Evolutionary conservation across 768 basidiomycete genomes (phyloP).

Genomic region (Tricholoma terreum): DNA sequence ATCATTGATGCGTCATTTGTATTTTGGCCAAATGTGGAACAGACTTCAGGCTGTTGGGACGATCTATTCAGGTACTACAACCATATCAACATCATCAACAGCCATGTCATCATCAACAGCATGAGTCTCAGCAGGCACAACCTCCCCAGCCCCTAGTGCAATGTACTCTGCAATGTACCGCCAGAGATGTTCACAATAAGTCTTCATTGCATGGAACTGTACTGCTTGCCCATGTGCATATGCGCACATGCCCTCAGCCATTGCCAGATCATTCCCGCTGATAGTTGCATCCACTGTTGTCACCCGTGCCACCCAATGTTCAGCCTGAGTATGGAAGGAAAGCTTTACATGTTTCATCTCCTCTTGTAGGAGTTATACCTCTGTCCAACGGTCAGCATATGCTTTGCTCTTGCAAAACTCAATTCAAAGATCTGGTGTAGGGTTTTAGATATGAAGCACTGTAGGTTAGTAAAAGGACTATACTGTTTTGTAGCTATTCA

Average conservation of each 20-base stretch:
- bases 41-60: too few relatives aligned
- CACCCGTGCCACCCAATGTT: background rate
- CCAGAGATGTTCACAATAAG: too few relatives aligned
- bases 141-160: too few relatives aligned
- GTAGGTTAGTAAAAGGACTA: background rate
- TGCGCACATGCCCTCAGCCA: background rate
- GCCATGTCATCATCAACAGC: too few relatives aligned
- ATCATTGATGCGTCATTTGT: too few relatives aligned
- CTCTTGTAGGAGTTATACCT: slow-evolving; percentile 4
- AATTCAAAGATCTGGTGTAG: slow-evolving; percentile 1
- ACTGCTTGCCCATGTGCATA: background rate
- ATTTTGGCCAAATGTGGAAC: too few relatives aligned
- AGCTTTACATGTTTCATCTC: slow-evolving; percentile 6
- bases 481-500: background rate
- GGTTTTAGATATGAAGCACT: background rate
- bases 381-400: slow-evolving; percentile 2
- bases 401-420: too few relatives aligned
- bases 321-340: slow-evolving; percentile 1
- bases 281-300: background rate
- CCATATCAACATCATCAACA: too few relatives aligned
- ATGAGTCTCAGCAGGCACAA: too few relatives aligned
- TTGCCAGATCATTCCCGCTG: background rate
- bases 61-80: too few relatives aligned
- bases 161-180: too few relatives aligned
- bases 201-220: background rate